These are phyloP conservation scores for Pleurotus platypus DNA, from an alignment of 768 basidiomycete genomes.

Conservation along the genomic window DNA sequence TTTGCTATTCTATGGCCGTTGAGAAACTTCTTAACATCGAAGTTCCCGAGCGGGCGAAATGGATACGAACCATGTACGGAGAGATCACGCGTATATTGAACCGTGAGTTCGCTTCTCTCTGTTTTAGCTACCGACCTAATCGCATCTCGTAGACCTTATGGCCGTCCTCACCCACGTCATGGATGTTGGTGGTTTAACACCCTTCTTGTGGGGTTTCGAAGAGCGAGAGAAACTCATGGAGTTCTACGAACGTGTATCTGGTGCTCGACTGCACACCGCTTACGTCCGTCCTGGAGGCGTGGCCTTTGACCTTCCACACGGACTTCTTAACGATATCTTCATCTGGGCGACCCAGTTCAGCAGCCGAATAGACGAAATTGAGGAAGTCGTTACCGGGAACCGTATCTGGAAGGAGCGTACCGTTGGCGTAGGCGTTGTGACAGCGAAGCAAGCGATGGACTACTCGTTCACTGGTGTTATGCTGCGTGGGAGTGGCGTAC, in stretches of 20 bases:
- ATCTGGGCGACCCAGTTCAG: constrained; percentile 96
- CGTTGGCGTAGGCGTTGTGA: constrained; percentile 84
- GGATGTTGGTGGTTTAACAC: constrained; percentile 97
- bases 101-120: constrained; percentile 46
- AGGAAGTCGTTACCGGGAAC: constrained; percentile 97
- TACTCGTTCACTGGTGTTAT: constrained; percentile 97
- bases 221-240: constrained; percentile 99
- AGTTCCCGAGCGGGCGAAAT: constrained; percentile 95
- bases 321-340: constrained; percentile 98
- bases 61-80: constrained; percentile 96
- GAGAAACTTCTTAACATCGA: constrained; percentile 98
- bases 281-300: constrained; percentile 98
- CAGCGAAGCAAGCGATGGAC: constrained; percentile 87
- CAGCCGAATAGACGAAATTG: constrained; percentile 91
- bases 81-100: constrained; percentile 96
- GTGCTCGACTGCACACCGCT: constrained; percentile 95
- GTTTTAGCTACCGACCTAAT: not conserved
- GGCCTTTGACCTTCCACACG: constrained; percentile 95
- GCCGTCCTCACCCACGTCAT: constrained; percentile 92
- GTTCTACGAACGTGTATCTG: constrained; percentile 98
- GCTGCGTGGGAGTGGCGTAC: constrained; percentile 89
- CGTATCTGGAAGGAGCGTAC: constrained; percentile 98
- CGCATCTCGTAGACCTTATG: constrained; percentile 71
- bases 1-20: constrained; percentile 95
- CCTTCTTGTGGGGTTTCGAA: constrained; percentile 99